Percentiles rank a stretch among this genome's conserved stretches.
Evolutionary conservation across 1,139 yeast genomes (phyloP).

Genomic region (Kodamaea arcana): DNA sequence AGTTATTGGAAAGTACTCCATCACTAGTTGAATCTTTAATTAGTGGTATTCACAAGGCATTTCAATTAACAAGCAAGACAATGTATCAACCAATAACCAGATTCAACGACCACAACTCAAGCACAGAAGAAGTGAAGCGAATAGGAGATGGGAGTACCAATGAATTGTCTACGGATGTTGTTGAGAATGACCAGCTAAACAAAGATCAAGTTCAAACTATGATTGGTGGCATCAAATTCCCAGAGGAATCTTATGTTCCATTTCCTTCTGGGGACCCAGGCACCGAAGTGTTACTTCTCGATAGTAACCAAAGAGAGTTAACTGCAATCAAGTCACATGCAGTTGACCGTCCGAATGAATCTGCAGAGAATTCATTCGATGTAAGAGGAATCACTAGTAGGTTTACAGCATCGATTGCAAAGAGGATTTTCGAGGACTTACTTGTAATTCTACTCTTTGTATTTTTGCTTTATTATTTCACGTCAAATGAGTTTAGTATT

Average conservation of each 20-base stretch:
- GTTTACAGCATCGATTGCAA: conserved; percentile 10
- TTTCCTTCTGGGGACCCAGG: conserved; percentile 6
- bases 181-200: conserved; percentile 2
- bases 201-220: conserved; percentile 13
- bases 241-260: conserved; percentile 12
- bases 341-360: not conserved
- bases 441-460: conserved; percentile 17
- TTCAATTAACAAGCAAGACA: conserved; percentile 28
- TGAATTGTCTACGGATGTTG: conserved; percentile 3
- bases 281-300: conserved; percentile 11
- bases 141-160: conserved; percentile 25
- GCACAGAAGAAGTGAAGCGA: conserved; percentile 14
- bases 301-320: conserved; percentile 5
- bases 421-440: conserved; percentile 33
- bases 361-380: conserved; percentile 1
- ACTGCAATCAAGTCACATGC: not conserved
- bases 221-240: conserved; percentile 38
- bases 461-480: conserved; percentile 9
- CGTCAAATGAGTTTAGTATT: conserved; percentile 8
- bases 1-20: conserved; percentile 12
- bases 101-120: conserved; percentile 15
- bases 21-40: conserved; percentile 31
- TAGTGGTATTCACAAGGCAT: conserved; percentile 50
- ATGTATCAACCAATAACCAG: conserved; percentile 37
- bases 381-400: conserved; percentile 5